A percentile compares a stretch with the other conserved stretches of the same genome.
Evolutionary conservation across 2,329 filamentous ascomycete species (phyloP).

Genomic region (Sporothrix dimorphospora): DNA sequence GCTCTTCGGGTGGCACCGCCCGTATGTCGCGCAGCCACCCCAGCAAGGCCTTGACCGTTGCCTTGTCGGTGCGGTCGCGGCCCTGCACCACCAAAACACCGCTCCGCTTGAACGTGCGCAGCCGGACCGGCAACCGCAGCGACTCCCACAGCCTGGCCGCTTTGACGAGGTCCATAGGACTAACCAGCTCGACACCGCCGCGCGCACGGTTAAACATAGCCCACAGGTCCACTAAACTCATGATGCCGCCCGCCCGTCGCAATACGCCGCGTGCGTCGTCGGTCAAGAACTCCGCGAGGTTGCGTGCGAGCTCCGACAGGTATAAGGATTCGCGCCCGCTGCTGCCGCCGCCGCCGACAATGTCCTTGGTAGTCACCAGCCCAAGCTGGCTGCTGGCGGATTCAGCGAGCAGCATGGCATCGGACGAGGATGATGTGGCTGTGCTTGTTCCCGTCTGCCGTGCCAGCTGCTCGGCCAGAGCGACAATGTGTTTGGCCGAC

Average conservation of each 20-base stretch:
- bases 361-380: conserved; percentile 92
- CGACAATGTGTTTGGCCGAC: conserved; percentile 93
- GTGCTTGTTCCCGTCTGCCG: conserved; percentile 55
- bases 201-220: conserved; percentile 91
- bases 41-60: conserved; percentile 76
- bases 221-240: conserved; percentile 89
- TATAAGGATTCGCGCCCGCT: conserved; percentile 80
- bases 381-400: conserved; percentile 82
- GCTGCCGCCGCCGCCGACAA: conserved; percentile 64
- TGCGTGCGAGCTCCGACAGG: conserved; percentile 81
- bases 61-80: conserved; percentile 85
- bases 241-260: conserved; percentile 80
- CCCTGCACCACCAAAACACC: conserved; percentile 94
- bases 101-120: conserved; percentile 81
- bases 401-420: conserved; percentile 68
- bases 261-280: conserved; percentile 81
- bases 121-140: conserved; percentile 79
- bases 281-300: conserved; percentile 84
- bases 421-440: conserved; percentile 38
- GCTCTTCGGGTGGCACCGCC: conserved; percentile 55
- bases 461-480: conserved; percentile 86
- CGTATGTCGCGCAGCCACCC: conserved; percentile 78
- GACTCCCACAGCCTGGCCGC: conserved; percentile 87
- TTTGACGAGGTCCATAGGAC: conserved; percentile 87
- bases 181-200: conserved; percentile 92